These are phyloP conservation scores for Claviceps fusiformis DNA, from an alignment of 2,329 filamentous ascomycete species.

Conservation along the genomic window DNA sequence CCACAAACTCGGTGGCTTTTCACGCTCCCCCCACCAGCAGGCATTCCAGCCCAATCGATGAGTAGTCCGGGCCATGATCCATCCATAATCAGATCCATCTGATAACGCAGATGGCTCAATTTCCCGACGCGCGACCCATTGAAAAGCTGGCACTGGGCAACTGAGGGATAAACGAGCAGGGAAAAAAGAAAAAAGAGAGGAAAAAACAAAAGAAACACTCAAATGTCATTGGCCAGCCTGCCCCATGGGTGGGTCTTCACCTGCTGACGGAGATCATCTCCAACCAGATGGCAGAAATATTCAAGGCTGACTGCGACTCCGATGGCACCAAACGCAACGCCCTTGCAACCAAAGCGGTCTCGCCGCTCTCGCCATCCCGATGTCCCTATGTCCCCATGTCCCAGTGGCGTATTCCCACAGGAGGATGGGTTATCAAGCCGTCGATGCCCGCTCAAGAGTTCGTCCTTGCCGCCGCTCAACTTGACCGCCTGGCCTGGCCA, in stretches of 20 bases:
- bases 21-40: not conserved
- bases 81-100: constrained; percentile 7
- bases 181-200: not conserved
- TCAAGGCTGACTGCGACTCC: not conserved
- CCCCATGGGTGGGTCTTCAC: not conserved
- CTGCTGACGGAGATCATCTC: not conserved
- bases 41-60: not conserved
- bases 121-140: not conserved
- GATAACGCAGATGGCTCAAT: not conserved
- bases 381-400: not conserved
- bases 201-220: too few species aligned
- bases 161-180: not conserved
- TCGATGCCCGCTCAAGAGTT: not conserved
- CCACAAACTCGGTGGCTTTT: not conserved
- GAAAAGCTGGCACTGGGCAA: not conserved
- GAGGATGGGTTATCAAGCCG: not conserved
- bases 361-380: not conserved
- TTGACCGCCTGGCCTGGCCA: not conserved
- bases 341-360: not conserved
- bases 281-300: not conserved
- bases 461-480: not conserved
- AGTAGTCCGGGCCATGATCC: too few species aligned
- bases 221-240: too few species aligned
- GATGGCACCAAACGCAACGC: not conserved
- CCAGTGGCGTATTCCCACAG: not conserved